phyloP scores from a whole-genome alignment of 305 asterid species.

The Ajuga reptans region DNA sequence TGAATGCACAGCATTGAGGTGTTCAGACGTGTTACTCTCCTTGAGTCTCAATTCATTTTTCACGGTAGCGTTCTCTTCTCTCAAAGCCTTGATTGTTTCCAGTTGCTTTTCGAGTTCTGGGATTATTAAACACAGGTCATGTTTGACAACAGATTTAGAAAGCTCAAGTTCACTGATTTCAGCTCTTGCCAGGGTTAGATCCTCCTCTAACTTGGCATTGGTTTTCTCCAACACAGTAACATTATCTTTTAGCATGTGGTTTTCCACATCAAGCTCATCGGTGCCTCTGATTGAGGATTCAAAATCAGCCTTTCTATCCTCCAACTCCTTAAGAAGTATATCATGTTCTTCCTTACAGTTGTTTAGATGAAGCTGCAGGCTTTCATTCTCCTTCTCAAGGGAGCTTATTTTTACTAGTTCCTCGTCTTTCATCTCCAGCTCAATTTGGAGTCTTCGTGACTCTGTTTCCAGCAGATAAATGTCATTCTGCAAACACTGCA shows the following conservation, averaged over 20 bases:
- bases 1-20: constrained; percentile 32
- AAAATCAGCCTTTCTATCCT: constrained; percentile 33
- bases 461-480: constrained; percentile 37
- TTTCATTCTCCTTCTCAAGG: constrained; percentile 51
- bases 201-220: constrained; percentile 41
- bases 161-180: constrained; percentile 29
- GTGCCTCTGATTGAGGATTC: constrained; percentile 30
- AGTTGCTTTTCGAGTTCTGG: constrained; percentile 37
- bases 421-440: constrained; percentile 45
- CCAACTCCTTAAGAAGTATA: constrained; percentile 46
- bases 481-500: constrained; percentile 36
- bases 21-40: constrained; percentile 30
- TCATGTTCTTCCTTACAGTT: constrained; percentile 33
- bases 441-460: constrained; percentile 39
- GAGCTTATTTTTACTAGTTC: constrained; percentile 39
- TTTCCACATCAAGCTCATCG: constrained; percentile 29
- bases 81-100: constrained; percentile 27
- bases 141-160: constrained; percentile 34
- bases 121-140: constrained; percentile 29
- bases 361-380: constrained; percentile 35
- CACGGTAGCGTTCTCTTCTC: constrained; percentile 39
- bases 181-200: constrained; percentile 31
- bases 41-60: constrained; percentile 40
- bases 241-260: constrained; percentile 28
- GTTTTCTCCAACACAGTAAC: constrained; percentile 31